A percentile compares a stretch with the other conserved stretches of the same genome.
Conservation (phyloP, 1,284 basidiomycete genomes). For the Ustilago hordei region DNA sequence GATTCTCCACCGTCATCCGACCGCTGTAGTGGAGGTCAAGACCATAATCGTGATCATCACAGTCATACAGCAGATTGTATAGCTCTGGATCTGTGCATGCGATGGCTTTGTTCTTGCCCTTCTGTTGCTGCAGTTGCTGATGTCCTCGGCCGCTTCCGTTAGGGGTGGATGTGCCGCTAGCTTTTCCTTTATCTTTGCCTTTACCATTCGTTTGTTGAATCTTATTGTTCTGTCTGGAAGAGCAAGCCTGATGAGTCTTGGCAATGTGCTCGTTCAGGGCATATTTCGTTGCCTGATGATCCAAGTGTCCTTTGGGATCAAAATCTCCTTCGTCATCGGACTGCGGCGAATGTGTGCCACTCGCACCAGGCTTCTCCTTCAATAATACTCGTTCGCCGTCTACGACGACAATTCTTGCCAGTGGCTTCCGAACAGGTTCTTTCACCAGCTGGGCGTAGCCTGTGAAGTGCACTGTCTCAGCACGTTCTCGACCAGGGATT, state of each 20-base stretch:
- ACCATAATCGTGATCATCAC: conserved; percentile 16
- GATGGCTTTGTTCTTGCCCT: conserved; percentile 16
- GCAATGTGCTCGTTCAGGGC: conserved; percentile 1
- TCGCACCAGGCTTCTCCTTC: background rate
- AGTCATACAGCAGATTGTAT: conserved; percentile 5
- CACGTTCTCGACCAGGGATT: conserved; percentile 2
- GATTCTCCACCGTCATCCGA: conserved; percentile 2
- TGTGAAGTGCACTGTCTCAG: conserved; percentile 16
- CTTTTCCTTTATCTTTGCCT: conserved; percentile 8
- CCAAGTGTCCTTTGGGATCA: conserved; percentile 4
- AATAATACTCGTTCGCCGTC: conserved; percentile 28
- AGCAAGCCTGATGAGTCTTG: background rate
- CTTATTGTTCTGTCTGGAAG: background rate
- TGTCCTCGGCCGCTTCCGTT: background rate
- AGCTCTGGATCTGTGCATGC: conserved; percentile 19
- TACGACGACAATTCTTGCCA: conserved; percentile 14
- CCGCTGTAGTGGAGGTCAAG: background rate
- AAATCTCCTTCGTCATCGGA: conserved; percentile 17
- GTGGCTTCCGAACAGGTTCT: background rate
- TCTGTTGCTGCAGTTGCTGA: background rate
- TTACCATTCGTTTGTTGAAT: conserved; percentile 6
- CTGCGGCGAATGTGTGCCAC: background rate
- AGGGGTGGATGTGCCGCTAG: background rate
- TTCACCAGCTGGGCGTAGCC: conserved; percentile 10
- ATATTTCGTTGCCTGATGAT: background rate